Evolutionary conservation across 2,329 filamentous ascomycete species (phyloP).

Genomic region (Myriosclerotinia duriaeana): DNA sequence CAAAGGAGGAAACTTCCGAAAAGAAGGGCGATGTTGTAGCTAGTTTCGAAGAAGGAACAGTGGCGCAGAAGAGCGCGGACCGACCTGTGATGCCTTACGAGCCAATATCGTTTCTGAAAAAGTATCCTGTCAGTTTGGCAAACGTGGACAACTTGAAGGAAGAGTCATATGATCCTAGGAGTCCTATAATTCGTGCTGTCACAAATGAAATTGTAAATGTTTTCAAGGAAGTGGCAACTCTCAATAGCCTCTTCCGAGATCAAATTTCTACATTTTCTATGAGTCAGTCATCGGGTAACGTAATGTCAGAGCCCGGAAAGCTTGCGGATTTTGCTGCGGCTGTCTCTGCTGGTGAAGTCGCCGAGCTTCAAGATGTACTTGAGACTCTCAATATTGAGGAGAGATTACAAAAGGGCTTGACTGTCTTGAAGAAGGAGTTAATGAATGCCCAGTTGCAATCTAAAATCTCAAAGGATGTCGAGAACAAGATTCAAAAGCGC

Average conservation of each 20-base stretch:
- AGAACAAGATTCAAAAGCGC: conserved; percentile 94
- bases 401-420: conserved; percentile 83
- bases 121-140: conserved; percentile 89
- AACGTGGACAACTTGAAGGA: conserved; percentile 92
- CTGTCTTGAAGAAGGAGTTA: conserved; percentile 94
- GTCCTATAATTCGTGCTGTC: conserved; percentile 82
- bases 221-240: conserved; percentile 91
- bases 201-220: conserved; percentile 98
- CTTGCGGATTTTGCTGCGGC: conserved; percentile 96
- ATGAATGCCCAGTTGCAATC: conserved; percentile 97
- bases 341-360: conserved; percentile 88
- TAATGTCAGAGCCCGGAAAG: conserved; percentile 91
- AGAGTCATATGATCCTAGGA: conserved; percentile 86
- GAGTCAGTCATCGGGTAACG: conserved; percentile 90
- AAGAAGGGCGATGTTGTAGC: conserved; percentile 93
- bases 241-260: conserved; percentile 94
- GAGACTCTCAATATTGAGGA: conserved; percentile 89
- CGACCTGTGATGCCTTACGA: conserved; percentile 61
- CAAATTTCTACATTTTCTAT: conserved; percentile 97
- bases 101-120: conserved; percentile 85
- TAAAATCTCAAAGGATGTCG: conserved; percentile 97
- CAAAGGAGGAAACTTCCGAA: conserved; percentile 58
- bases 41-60: conserved; percentile 84
- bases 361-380: conserved; percentile 88
- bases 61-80: conserved; percentile 57